Percentiles rank a stretch among this genome's conserved stretches.
Evolutionary conservation across 2,329 filamentous ascomycete species (phyloP).

Genomic region (Talaromyces sp.): DNA sequence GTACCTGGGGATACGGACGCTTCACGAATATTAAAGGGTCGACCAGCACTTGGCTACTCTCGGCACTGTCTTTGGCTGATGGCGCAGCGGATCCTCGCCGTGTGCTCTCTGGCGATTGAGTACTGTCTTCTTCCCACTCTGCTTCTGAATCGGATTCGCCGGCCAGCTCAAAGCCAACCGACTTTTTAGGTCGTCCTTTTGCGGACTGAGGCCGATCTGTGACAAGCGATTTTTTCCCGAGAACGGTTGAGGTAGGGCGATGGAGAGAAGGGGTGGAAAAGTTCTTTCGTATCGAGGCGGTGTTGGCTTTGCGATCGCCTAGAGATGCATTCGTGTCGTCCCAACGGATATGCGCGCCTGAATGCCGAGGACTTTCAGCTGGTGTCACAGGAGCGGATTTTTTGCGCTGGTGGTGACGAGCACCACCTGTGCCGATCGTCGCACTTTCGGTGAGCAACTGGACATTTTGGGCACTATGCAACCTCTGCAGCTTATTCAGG

Average conservation of each 20-base stretch:
- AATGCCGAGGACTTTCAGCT: conserved; percentile 34
- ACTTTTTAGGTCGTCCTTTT: conserved; percentile 36
- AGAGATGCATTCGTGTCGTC: conserved; percentile 33
- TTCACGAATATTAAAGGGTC: conserved; percentile 37
- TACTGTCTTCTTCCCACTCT: conserved; percentile 46
- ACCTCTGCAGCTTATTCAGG: conserved; percentile 37
- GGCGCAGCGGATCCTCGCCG: conserved; percentile 39
- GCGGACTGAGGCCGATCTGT: conserved; percentile 28
- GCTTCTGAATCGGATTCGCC: conserved; percentile 39
- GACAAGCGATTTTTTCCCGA: conserved; percentile 34
- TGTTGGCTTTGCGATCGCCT: conserved; percentile 25
- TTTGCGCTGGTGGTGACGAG: conserved; percentile 40
- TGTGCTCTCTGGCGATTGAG: conserved; percentile 43
- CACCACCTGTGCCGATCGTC: conserved; percentile 11
- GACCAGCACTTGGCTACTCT: conserved; percentile 29
- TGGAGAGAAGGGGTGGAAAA: conserved; percentile 37
- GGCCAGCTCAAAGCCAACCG: conserved; percentile 40
- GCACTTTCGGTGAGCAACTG: conserved; percentile 26
- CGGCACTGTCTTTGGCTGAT: conserved; percentile 25
- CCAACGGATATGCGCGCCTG: conserved; percentile 18
- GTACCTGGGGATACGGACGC: conserved; percentile 32
- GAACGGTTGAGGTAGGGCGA: conserved; percentile 31
- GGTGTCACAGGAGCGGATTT: conserved; percentile 41
- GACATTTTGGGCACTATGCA: conserved; percentile 22
- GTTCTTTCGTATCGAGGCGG: conserved; percentile 39